Evolutionary conservation across 805 yeast species (phyloP).

Genomic region (Nakazawaea populi): DNA sequence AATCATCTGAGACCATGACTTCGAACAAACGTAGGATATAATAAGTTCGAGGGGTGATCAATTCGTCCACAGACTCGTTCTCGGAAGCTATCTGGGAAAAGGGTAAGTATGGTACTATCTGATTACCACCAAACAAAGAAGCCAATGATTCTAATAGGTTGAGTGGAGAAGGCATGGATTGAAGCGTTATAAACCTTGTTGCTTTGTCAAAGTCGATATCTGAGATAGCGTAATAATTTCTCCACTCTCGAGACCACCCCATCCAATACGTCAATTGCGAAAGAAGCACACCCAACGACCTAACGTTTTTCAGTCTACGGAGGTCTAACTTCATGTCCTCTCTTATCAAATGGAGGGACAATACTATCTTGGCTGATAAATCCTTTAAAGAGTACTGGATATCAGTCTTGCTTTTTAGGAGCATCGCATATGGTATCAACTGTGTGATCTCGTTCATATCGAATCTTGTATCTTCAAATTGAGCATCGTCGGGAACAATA

Average conservation of each 20-base stretch:
- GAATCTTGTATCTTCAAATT: constrained; percentile 13
- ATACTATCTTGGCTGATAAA: constrained; percentile 53
- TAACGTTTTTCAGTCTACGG: constrained; percentile 28
- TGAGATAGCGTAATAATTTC: constrained; percentile 42
- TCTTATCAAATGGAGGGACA: constrained; percentile 67
- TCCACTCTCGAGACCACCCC: constrained; percentile 73
- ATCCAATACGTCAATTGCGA: constrained; percentile 58
- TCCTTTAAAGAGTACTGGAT: constrained; percentile 39
- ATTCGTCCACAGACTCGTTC: constrained; percentile 48
- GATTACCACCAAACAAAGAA: constrained; percentile 37
- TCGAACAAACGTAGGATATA: constrained; percentile 58
- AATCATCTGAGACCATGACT: constrained; percentile 47
- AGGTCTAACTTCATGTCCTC: constrained; percentile 69
- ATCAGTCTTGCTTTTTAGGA: constrained; percentile 15
- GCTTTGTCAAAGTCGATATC: constrained; percentile 27
- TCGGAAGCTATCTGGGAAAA: constrained; percentile 67
- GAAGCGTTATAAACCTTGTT: constrained; percentile 33
- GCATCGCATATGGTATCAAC: constrained; percentile 17
- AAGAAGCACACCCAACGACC: constrained; percentile 47
- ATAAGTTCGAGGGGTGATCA: constrained; percentile 62
- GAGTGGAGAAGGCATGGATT: constrained; percentile 53
- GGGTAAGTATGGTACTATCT: constrained; percentile 49
- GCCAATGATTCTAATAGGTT: constrained; percentile 50
- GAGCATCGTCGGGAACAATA: constrained; percentile 37
- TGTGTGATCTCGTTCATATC: constrained; percentile 20